Base-by-base conservation (phyloP, 495 filamentous ascomycete species). In the Aspergillus campestris region DNA sequence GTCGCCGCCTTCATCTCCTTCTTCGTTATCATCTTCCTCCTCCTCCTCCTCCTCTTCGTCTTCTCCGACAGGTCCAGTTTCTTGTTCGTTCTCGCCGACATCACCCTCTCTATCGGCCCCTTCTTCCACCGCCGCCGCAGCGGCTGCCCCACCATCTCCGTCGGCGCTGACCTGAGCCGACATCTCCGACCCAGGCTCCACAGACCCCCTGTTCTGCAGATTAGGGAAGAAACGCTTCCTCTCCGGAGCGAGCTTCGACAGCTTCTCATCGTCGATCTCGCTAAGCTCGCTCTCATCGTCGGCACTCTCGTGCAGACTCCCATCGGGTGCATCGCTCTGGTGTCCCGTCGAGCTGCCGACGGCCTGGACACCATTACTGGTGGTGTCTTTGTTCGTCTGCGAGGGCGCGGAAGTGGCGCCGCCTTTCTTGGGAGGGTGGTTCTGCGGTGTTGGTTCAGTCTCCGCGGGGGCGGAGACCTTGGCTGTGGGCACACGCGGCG, bases 271-370 rank as follows among this genome's bases (percentile, higher is more conserved):
- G 30, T 78, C 74, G 5, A 82, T 73, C 43, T 90, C 86, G 42
- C 82, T 88, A 7, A 89, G 64, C 48, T 89, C 86, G 57, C 83
- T 89, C 62, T 90, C 86, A 47, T 88, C 85, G 50, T 89, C 86
- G 0, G 82, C 86, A 41, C 78, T 83, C 44, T 88, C 86, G 48
- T 86, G 82, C 10, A 85, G 58, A 52, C 79, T 86, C 18, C 18
- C 18, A 10, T 77, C 73, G 0, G 79, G 73, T 6, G 69, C 70
- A 38, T 70, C 72, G 29, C 60, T 67, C 27, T 65, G 66, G 14
- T 57, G 59, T 40, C 34, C 64, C 43, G 42, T 47, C 27, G 18
- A 42, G 6, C 31, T 29, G 38, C 58, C 59, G 4, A 50, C 61
- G 11, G 43, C 44, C 6, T 32, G 12, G 34, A 40, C 3, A 2